phyloP scores from a whole-genome alignment of 2,329 filamentous ascomycete genomes.

The Biscogniauxia mediterranea region DNA sequence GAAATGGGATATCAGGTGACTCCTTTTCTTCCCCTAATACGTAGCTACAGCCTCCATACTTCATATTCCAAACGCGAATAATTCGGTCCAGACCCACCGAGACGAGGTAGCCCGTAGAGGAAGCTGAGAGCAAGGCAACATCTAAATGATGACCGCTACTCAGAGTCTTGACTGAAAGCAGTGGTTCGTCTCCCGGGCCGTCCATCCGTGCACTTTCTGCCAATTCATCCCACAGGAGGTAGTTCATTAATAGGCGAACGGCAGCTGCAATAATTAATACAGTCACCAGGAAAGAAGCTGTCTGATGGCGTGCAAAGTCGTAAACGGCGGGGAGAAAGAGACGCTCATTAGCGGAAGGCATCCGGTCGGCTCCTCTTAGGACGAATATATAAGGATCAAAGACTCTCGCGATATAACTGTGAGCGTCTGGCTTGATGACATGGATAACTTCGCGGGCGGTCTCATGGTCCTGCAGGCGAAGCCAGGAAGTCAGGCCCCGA shows the following conservation, averaged over 20 bases:
- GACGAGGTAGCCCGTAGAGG: slow-evolving; percentile 62
- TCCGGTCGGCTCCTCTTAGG: slow-evolving; percentile 65
- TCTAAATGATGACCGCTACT: slow-evolving; percentile 66
- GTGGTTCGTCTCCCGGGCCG: slow-evolving; percentile 45
- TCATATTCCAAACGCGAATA: slow-evolving; percentile 65
- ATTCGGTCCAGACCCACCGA: slow-evolving; percentile 69
- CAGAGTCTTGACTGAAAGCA: slow-evolving; percentile 60
- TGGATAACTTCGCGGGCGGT: slow-evolving; percentile 74
- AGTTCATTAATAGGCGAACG: slow-evolving; percentile 70
- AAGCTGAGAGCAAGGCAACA: slow-evolving; percentile 62
- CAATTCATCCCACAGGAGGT: slow-evolving; percentile 66
- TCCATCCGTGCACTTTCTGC: slow-evolving; percentile 44
- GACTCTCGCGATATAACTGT: slow-evolving; percentile 71
- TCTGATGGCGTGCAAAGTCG: slow-evolving; percentile 64
- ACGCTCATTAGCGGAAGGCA: slow-evolving; percentile 48
- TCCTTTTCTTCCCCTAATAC: slow-evolving; percentile 39
- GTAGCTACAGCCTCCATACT: slow-evolving; percentile 42
- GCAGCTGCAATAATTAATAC: slow-evolving; percentile 62
- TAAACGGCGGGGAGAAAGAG: slow-evolving; percentile 58
- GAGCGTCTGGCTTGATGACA: slow-evolving; percentile 68
- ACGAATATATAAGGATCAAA: slow-evolving; percentile 76
- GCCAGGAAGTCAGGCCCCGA: slow-evolving; percentile 73
- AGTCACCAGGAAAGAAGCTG: slow-evolving; percentile 58
- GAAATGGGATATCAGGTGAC: slow-evolving; percentile 48
- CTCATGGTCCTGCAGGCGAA: slow-evolving; percentile 74